These are phyloP conservation scores for Eruca vesicaria DNA, from an alignment of 441 rosid species.

Conservation along the genomic window DNA sequence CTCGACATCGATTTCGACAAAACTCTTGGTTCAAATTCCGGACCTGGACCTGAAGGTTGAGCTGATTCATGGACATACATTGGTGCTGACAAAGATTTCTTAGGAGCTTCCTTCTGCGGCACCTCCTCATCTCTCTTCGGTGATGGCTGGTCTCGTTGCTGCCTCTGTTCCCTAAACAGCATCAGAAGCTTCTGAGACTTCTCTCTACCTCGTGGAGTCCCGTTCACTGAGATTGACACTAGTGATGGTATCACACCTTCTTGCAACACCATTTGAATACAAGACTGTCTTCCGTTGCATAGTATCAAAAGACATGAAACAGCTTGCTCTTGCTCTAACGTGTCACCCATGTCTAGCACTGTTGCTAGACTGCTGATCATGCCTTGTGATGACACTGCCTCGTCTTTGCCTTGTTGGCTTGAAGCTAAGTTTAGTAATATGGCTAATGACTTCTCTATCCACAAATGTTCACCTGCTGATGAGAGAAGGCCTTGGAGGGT, in stretches of 20 bases:
- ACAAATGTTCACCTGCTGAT: conserved; percentile 50
- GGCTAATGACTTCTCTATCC: conserved; percentile 84
- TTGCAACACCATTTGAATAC: conserved; percentile 85
- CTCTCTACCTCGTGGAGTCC: neutral
- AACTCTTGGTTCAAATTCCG: conserved; percentile 56
- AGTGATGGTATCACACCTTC: conserved; percentile 99
- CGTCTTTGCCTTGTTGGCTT: conserved; percentile 64
- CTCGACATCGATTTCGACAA: conserved; percentile 70
- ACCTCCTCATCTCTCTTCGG: no score
- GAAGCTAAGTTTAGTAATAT: conserved; percentile 75
- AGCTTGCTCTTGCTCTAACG: conserved; percentile 85
- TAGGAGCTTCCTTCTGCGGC: no score
- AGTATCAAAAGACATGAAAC: conserved; percentile 71
- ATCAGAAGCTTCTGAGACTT: conserved; percentile 1
- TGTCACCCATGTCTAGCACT: conserved; percentile 66
- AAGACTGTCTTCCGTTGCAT: conserved; percentile 73
- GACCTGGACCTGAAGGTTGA: conserved; percentile 4
- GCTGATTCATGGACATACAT: conserved; percentile 23
- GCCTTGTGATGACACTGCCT: conserved; percentile 59
- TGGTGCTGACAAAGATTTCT: conserved; percentile 31
- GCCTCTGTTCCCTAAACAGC: no score
- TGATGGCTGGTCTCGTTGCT: no score
- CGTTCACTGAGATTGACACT: conserved; percentile 86
- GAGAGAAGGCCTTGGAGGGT: conserved; percentile 68
- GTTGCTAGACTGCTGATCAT: conserved; percentile 70